Conservation (phyloP, 805 yeast genomes). For the Clavispora santaluciae region DNA sequence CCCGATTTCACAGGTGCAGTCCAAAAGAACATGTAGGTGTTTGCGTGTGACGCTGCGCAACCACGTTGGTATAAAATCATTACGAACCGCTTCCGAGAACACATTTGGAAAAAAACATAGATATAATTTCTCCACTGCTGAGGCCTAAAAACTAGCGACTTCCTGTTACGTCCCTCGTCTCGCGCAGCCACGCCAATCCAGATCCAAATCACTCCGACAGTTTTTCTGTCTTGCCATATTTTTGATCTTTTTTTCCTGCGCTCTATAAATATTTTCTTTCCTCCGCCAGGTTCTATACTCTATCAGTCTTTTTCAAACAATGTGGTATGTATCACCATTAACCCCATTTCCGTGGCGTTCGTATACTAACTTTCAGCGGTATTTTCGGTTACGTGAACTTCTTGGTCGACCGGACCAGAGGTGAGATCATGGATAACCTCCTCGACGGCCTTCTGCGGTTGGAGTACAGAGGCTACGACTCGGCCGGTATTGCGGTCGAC, state of each 20-base stretch:
- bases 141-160: too few species aligned
- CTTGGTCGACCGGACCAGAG: slow-evolving; percentile 85
- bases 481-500: slow-evolving; percentile 94
- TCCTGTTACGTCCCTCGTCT: neutral
- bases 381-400: slow-evolving; percentile 97
- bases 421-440: slow-evolving; percentile 84
- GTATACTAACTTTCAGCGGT: slow-evolving; percentile 53
- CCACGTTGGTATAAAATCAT: neutral
- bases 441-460: slow-evolving; percentile 80
- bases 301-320: slow-evolving; percentile 3
- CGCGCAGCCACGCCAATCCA: neutral
- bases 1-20: neutral
- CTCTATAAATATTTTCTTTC: neutral
- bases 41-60: neutral
- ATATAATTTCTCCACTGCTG: neutral
- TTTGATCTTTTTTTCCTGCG: slow-evolving; percentile 1
- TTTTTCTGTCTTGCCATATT: neutral
- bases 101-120: neutral
- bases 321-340: slow-evolving; percentile 11
- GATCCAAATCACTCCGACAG: neutral
- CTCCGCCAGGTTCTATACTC: slow-evolving; percentile 1
- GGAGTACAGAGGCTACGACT: slow-evolving; percentile 98
- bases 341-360: neutral
- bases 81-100: neutral
- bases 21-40: neutral